A percentile compares a stretch with the other conserved stretches of the same genome.
Evolutionary conservation across 345 rosid species (phyloP).

Genomic region (Melaleuca quinquenervia): DNA sequence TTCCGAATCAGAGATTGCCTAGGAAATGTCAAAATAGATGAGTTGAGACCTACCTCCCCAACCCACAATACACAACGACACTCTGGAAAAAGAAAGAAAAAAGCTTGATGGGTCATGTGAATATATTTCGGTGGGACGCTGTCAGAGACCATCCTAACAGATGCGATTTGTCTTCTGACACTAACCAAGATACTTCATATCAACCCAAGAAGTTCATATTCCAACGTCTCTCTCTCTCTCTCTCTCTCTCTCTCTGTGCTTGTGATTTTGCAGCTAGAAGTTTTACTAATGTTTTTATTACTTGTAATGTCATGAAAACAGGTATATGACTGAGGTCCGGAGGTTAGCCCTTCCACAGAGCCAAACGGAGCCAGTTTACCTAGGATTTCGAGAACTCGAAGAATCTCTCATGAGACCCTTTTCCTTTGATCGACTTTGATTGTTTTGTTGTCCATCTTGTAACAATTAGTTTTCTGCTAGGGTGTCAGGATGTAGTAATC

Average conservation of each 20-base stretch:
- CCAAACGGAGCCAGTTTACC: constrained; percentile 64
- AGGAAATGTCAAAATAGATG: background rate
- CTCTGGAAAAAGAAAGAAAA: background rate
- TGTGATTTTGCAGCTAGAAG: background rate
- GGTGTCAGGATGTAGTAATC: background rate
- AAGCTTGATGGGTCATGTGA: background rate
- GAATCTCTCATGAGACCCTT: constrained; percentile 45
- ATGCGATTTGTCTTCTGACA: background rate
- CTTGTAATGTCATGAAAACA: constrained; percentile 11
- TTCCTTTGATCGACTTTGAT: constrained; percentile 39
- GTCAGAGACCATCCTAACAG: background rate
- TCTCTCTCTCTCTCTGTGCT: background rate
- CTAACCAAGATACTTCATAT: background rate
- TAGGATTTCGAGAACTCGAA: constrained; percentile 82
- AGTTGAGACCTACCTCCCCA: background rate
- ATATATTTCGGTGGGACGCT: background rate
- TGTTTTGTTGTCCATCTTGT: background rate
- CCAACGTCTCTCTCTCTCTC: background rate
- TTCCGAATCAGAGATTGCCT: background rate
- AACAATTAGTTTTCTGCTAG: background rate
- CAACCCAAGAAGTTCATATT: background rate
- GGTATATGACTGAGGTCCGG: constrained; percentile 91
- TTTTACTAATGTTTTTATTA: background rate
- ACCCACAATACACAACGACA: background rate
- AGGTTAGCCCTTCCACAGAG: constrained; percentile 71